Base-by-base conservation (phyloP, 495 filamentous ascomycete genomes). In the Penicillium egyptiacum region DNA sequence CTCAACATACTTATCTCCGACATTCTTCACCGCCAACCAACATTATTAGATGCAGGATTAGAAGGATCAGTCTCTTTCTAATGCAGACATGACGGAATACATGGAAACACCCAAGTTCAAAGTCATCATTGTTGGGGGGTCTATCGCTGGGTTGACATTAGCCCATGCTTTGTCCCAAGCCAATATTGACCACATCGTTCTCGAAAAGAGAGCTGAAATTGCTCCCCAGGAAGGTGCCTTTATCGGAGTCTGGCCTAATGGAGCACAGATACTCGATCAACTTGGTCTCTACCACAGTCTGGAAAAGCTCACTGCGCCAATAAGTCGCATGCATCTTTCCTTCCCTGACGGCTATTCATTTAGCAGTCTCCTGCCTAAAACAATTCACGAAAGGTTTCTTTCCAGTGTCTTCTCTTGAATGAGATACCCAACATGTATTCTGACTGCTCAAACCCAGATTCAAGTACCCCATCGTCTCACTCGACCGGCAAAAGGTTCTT, bases 111-210 rank as follows among this genome's bases (percentile, higher is more conserved):
- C 20, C 4, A 53, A 53, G 3, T 79, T 82, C 66, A 74, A 67
- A 46, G 79, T 79, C 25, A 71, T 86, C 33, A 75, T 86, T 39
- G 75, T 79, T 14, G 83, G 82, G 23, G 81, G 78, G 8, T 76
- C 75, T 5, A 71, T 83, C 23, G 69, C 78, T 4, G 79, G 79
- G 0, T 63, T 86, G 3, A 77, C 76, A 3, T 57, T 80, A 1
- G 80, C 82, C 0, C 74, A 82, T 43, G 66, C 63, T n/a, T 66
- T 86, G 16, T 52, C 68, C 1, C 60, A 64, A 28, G 68, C 68
- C 2, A 65, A 65, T 16, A 79, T 86, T 55, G 78, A 82, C 55
- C 79, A 76, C 40, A 59, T 80, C 9, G 50, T 86, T 2, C 66
- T 84, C 1, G 83, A 84, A 59, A 62, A 66, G 20, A 55, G 66